phyloP scores from a whole-genome alignment of 805 yeast genomes.

The Yamadazyma insecticola region DNA sequence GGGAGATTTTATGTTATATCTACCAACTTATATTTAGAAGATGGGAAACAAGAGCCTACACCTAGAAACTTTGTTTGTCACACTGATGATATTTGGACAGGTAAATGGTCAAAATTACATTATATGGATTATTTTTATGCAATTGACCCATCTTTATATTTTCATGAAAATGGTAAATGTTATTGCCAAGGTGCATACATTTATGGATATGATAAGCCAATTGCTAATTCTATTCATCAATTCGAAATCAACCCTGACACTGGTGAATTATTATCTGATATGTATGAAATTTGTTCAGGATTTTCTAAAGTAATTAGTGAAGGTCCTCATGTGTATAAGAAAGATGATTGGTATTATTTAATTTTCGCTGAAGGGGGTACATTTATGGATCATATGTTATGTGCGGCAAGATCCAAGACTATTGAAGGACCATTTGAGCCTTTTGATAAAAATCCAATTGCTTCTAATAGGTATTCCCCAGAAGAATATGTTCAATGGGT shows the following conservation, averaged over 20 bases:
- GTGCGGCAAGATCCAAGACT: constrained; percentile 3
- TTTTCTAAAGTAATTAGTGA: constrained; percentile 6
- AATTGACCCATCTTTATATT: constrained; percentile 5
- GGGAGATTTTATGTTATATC: constrained; percentile 5
- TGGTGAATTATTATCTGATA: constrained; percentile 4
- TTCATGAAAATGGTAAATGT: constrained; percentile 6
- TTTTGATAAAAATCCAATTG: constrained; percentile 4
- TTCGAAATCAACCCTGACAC: constrained; percentile 7
- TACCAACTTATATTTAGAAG: constrained; percentile 2
- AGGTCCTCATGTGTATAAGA: constrained; percentile 6
- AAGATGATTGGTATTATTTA: constrained; percentile 4
- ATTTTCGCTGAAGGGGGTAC: constrained; percentile 7
- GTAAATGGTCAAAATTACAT: constrained; percentile 3
- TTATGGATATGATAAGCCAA: constrained; percentile 5
- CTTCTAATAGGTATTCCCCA: constrained; percentile 3
- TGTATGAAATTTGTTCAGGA: constrained; percentile 6
- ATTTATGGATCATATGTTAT: constrained; percentile 5
- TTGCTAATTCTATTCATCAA: constrained; percentile 5
- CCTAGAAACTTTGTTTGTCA: constrained; percentile 5
- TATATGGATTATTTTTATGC: constrained; percentile 4
- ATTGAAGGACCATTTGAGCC: constrained; percentile 4
- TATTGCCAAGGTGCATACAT: constrained; percentile 6
- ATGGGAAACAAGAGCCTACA: not conserved
- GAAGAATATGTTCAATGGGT: constrained; percentile 7
- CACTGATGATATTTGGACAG: constrained; percentile 6